A percentile compares a stretch with the other conserved stretches of the same genome.
These are phyloP conservation scores for Saturnispora ahearnii DNA, from an alignment of 805 yeast species.

Conservation along the genomic window DNA sequence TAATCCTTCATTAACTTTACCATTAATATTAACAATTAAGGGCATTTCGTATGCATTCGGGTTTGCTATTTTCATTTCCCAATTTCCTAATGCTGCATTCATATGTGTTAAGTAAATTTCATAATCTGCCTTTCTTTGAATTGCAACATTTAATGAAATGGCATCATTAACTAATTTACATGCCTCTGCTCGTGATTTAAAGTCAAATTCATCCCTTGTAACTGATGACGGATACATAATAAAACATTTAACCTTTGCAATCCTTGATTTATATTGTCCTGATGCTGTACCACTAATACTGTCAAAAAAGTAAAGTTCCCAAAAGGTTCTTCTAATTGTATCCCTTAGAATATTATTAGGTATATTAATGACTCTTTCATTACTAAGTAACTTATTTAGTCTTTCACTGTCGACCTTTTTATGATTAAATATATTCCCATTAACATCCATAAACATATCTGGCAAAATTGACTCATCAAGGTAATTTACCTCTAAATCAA, in stretches of 20 bases:
- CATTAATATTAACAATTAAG: conserved; percentile 33
- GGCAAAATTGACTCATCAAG: conserved; percentile 29
- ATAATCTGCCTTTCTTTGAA: conserved; percentile 33
- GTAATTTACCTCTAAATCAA: conserved; percentile 31
- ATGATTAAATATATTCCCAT: conserved; percentile 24
- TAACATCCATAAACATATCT: conserved; percentile 26
- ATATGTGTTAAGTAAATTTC: conserved; percentile 31
- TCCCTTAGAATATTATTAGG: conserved; percentile 22
- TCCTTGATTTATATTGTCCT: conserved; percentile 34
- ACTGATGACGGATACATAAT: conserved; percentile 34
- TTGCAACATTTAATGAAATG: conserved; percentile 37
- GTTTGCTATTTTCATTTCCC: conserved; percentile 40
- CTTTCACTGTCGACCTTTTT: neutral
- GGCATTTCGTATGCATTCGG: conserved; percentile 37
- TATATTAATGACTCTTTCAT: conserved; percentile 15
- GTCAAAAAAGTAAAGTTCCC: conserved; percentile 47
- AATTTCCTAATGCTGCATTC: conserved; percentile 39
- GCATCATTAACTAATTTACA: conserved; percentile 43
- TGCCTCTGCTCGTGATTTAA: conserved; percentile 36
- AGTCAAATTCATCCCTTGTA: conserved; percentile 33
- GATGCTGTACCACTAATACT: conserved; percentile 47
- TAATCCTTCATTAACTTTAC: conserved; percentile 44
- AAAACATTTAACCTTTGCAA: conserved; percentile 30
- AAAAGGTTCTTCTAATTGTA: conserved; percentile 37
- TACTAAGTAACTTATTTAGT: neutral